A percentile compares a stretch with the other conserved stretches of the same genome.
These are phyloP conservation scores for Globisporangium rhizosaccharum DNA, from an alignment of 352 stramenopile species.

Conservation along the genomic window DNA sequence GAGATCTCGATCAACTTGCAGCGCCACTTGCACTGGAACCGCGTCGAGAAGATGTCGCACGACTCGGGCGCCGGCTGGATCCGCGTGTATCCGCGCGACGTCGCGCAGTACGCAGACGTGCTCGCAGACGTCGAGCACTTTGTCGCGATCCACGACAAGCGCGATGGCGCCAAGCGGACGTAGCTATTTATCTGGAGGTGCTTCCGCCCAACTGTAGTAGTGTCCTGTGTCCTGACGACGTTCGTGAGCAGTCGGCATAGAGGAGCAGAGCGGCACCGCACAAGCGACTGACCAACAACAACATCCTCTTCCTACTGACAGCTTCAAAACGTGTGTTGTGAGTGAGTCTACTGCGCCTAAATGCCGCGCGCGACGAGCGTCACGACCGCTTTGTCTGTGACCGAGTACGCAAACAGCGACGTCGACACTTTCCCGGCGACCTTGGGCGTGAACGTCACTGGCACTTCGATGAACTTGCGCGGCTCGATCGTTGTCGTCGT, in stretches of 20 bases:
- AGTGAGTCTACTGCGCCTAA: constrained; percentile 11
- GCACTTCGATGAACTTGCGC: constrained; percentile 82
- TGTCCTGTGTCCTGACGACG: background rate
- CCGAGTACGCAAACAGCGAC: constrained; percentile 76
- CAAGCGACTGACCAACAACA: background rate
- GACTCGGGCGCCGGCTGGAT: constrained; percentile 83
- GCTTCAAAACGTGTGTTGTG: background rate
- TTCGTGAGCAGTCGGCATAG: background rate
- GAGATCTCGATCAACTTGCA: constrained; percentile 87
- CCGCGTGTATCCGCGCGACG: constrained; percentile 76
- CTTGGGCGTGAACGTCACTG: constrained; percentile 70
- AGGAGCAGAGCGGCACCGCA: background rate
- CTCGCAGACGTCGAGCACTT: constrained; percentile 70
- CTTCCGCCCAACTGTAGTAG: background rate
- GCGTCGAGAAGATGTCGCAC: constrained; percentile 85
- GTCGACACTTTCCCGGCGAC: constrained; percentile 76
- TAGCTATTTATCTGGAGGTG: background rate
- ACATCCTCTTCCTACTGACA: background rate
- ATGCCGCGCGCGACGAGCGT: constrained; percentile 71
- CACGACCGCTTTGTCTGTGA: constrained; percentile 73
- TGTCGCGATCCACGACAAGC: constrained; percentile 44
- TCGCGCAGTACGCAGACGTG: constrained; percentile 73
- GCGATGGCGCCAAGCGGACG: constrained; percentile 16
- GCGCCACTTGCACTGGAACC: constrained; percentile 84
- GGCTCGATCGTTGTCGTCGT: constrained; percentile 73